A percentile compares a stretch with the other conserved stretches of the same genome.
Conservation (phyloP, 2,329 filamentous ascomycete genomes). For the Claviceps paspali region DNA sequence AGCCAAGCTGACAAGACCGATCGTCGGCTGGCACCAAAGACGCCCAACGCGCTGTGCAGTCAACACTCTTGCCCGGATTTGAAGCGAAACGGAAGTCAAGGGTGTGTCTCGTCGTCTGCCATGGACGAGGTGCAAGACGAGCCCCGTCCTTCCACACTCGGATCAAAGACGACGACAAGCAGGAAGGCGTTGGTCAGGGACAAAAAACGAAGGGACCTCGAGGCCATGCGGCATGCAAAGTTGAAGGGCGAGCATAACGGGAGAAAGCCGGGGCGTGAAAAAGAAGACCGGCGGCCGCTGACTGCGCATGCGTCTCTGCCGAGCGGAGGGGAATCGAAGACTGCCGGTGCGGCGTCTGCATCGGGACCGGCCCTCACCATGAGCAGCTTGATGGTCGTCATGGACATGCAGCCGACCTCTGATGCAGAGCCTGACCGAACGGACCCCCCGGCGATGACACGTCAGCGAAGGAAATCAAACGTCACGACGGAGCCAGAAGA, state of each 20-base stretch:
- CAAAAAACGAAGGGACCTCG: slow-evolving; percentile 25
- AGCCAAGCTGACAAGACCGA: too few species aligned
- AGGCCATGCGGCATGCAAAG: slow-evolving; percentile 14
- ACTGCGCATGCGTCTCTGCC: neutral
- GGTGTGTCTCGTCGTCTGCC: too few species aligned
- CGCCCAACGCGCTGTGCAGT: too few species aligned
- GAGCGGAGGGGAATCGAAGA: neutral
- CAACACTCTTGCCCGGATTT: too few species aligned
- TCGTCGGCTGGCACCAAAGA: too few species aligned
- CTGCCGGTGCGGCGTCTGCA: slow-evolving; percentile 1
- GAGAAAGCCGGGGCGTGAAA: neutral
- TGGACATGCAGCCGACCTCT: slow-evolving; percentile 19
- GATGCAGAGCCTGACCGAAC: slow-evolving; percentile 5
- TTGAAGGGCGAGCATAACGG: slow-evolving; percentile 8
- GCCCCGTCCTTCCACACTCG: too few species aligned
- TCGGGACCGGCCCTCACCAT: slow-evolving; percentile 10
- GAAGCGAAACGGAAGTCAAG: too few species aligned
- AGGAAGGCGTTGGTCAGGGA: slow-evolving; percentile 24
- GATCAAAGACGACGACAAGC: too few species aligned
- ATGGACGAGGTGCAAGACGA: too few species aligned
- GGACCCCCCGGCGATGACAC: too few species aligned
- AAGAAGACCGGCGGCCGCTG: neutral
- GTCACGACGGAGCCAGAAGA: too few species aligned
- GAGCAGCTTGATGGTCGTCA: slow-evolving; percentile 24
- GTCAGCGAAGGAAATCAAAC: too few species aligned